These are phyloP conservation scores for Lathyrus oleraceus DNA, from an alignment of 306 rosid genomes.

Conservation along the genomic window DNA sequence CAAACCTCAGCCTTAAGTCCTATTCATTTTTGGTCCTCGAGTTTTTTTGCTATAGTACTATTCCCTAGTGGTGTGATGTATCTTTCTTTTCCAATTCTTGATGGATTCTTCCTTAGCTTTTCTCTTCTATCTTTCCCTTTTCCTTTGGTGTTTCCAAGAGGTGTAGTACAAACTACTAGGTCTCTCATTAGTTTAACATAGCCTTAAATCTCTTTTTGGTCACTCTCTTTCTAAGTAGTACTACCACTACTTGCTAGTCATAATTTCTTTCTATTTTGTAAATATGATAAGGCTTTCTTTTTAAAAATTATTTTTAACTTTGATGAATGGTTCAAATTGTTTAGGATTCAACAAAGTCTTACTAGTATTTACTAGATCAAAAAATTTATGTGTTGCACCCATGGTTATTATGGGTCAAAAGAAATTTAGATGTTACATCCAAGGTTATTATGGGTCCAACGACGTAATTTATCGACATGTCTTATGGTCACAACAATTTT, in stretches of 20 bases:
- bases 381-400: too few species aligned
- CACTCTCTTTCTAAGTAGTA: background rate
- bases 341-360: too few species aligned
- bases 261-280: background rate
- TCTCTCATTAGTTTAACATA: constrained; percentile 23
- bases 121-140: background rate
- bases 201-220: background rate
- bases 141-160: constrained; percentile 23
- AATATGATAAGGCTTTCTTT: too few species aligned
- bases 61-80: constrained; percentile 12
- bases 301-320: too few species aligned
- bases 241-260: background rate
- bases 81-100: constrained; percentile 32
- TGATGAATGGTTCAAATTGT: too few species aligned
- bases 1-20: constrained; percentile 38
- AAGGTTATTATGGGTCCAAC: too few species aligned
- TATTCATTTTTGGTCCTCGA: constrained; percentile 50
- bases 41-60: constrained; percentile 19
- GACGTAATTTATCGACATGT: too few species aligned
- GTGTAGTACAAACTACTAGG: background rate
- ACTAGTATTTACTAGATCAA: too few species aligned
- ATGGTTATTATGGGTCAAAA: too few species aligned
- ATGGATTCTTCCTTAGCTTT: constrained; percentile 21
- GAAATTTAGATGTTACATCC: too few species aligned
- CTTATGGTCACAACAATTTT: too few species aligned